These are phyloP conservation scores for Glycine soja DNA, from an alignment of 306 rosid genomes.

Conservation along the genomic window DNA sequence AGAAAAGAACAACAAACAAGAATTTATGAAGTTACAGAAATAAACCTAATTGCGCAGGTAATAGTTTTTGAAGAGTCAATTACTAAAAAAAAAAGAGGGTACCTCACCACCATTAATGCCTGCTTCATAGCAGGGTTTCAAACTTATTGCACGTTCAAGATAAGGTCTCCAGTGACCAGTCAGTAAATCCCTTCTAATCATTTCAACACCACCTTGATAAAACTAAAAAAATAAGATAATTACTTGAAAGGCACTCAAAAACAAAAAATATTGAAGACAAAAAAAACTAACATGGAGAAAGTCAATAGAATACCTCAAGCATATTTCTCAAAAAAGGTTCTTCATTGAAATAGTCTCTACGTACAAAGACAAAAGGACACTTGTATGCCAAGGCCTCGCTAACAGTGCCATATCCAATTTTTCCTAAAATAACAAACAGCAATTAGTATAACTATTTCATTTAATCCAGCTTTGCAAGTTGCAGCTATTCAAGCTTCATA, in stretches of 20 bases:
- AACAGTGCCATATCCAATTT: conserved; percentile 96
- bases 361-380: conserved; percentile 96
- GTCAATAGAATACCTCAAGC: conserved; percentile 78
- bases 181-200: conserved; percentile 96
- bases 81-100: conserved; percentile 38
- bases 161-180: conserved; percentile 99
- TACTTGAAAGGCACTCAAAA: conserved; percentile 35
- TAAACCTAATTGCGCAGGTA: background rate
- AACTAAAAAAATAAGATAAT: conserved; percentile 51
- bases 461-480: conserved; percentile 29
- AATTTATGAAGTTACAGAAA: background rate
- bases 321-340: conserved; percentile 98
- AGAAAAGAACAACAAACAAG: background rate
- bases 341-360: conserved; percentile 98
- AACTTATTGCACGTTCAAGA: conserved; percentile 93
- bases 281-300: conserved; percentile 37
- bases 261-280: background rate
- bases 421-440: conserved; percentile 63
- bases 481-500: conserved; percentile 31
- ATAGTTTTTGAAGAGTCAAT: conserved; percentile 28
- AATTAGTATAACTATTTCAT: conserved; percentile 25
- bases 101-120: conserved; percentile 99
- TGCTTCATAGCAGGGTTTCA: conserved; percentile 93
- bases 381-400: conserved; percentile 94
- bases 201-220: conserved; percentile 97